Conservation (phyloP, 208 protist species). For the Acanthamoeba triangularis region DNA sequence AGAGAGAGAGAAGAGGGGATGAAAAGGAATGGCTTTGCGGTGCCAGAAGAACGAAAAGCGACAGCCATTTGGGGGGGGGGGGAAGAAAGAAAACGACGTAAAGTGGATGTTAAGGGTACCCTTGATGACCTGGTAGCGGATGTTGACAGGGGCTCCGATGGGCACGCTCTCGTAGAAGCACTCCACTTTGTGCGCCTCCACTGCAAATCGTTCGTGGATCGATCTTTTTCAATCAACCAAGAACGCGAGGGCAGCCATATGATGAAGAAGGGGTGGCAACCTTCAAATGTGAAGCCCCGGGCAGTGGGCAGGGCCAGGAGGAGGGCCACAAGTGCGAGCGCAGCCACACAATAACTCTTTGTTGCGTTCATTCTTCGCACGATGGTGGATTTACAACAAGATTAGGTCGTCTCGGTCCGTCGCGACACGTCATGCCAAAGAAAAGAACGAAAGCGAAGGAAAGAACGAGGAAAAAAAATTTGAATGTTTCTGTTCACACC, state of each 20-base stretch:
- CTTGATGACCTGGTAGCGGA: constrained; percentile 84
- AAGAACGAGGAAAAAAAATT: no score
- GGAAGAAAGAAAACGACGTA: no score
- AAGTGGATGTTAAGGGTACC: not conserved
- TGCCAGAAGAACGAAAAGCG: not conserved
- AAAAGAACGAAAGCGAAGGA: no score
- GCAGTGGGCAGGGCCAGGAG: not conserved
- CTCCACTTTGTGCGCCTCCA: constrained; percentile 82
- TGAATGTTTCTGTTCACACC: no score
- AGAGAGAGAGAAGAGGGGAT: not conserved
- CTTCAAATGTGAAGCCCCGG: constrained; percentile 1
- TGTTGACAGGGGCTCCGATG: constrained; percentile 31
- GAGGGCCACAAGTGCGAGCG: not conserved
- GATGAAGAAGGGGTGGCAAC: not conserved
- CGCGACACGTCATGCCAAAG: no score
- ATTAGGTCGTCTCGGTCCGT: no score
- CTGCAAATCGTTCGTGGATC: not conserved
- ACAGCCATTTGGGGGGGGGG: no score
- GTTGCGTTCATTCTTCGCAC: not conserved
- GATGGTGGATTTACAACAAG: no score
- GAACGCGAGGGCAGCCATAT: not conserved
- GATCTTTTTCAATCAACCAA: not conserved
- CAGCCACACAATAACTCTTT: not conserved
- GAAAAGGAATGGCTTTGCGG: no score
- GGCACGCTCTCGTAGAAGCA: constrained; percentile 83